Percentiles rank a stretch among this genome's conserved stretches.
Evolutionary conservation across 495 filamentous ascomycete species (phyloP).

Genomic region (Aspergillus carlsbadensis): DNA sequence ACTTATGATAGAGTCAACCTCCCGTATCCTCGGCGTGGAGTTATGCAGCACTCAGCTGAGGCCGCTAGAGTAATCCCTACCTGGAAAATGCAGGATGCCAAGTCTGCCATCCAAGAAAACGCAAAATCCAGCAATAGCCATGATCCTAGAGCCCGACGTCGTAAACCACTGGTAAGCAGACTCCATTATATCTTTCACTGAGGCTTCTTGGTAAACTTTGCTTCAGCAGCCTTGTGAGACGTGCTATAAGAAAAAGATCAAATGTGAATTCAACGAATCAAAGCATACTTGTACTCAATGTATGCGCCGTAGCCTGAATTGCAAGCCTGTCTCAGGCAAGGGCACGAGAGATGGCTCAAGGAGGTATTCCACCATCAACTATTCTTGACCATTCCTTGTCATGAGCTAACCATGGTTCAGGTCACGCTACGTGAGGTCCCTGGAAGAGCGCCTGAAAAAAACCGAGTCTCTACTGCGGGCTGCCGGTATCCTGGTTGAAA

Average conservation of each 20-base stretch:
- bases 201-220: slow-evolving; percentile 17
- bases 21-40: slow-evolving; percentile 3
- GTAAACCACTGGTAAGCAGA: slow-evolving; percentile 30
- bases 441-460: slow-evolving; percentile 83
- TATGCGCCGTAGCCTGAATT: slow-evolving; percentile 87
- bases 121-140: slow-evolving; percentile 9
- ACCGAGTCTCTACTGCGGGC: slow-evolving; percentile 85
- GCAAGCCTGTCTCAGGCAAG: slow-evolving; percentile 84
- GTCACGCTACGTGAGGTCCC: slow-evolving; percentile 87
- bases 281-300: slow-evolving; percentile 75
- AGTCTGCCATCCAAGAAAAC: slow-evolving; percentile 2
- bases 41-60: slow-evolving; percentile 18
- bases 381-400: background rate
- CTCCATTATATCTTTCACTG: background rate
- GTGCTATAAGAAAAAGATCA: slow-evolving; percentile 97
- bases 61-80: slow-evolving; percentile 7
- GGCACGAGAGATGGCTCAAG: slow-evolving; percentile 89
- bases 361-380: slow-evolving; percentile 57
- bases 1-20: slow-evolving; percentile 12
- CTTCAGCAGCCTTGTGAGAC: slow-evolving; percentile 79
- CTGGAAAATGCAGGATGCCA: slow-evolving; percentile 6
- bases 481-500: slow-evolving; percentile 77
- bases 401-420: slow-evolving; percentile 34
- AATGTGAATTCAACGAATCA: slow-evolving; percentile 87
- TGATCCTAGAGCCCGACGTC: slow-evolving; percentile 16